Percentiles rank a stretch among this genome's conserved stretches.
These are phyloP conservation scores for Lactarius indigo DNA, from an alignment of 768 basidiomycete species.

Conservation along the genomic window DNA sequence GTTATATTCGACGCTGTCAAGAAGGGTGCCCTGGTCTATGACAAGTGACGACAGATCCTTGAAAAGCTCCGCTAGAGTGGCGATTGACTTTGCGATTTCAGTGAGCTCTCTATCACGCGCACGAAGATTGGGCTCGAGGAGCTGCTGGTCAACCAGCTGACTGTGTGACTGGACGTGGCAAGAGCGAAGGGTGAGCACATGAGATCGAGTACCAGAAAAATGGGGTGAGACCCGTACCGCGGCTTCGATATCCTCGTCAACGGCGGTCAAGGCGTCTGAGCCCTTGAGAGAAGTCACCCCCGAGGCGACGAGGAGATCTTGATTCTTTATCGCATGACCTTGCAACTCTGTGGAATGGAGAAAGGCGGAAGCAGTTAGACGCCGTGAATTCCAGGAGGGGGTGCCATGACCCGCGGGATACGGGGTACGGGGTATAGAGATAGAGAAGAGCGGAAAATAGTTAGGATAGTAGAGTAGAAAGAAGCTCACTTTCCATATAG, in stretches of 20 bases:
- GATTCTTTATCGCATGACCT: conserved; percentile 97
- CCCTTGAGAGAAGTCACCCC: conserved; percentile 81
- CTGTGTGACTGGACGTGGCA: conserved; percentile 36
- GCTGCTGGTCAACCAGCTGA: conserved; percentile 32
- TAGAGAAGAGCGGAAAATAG: conserved; percentile 11
- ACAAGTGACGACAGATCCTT: conserved; percentile 91
- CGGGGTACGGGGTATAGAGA: conserved; percentile 20
- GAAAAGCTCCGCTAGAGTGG: conserved; percentile 90
- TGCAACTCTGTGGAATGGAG: conserved; percentile 63
- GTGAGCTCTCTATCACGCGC: conserved; percentile 68
- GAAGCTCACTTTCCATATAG: conserved; percentile 91
- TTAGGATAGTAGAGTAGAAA: conserved; percentile 19
- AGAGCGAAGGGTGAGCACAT: conserved; percentile 6
- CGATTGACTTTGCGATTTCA: conserved; percentile 90
- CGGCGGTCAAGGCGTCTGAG: conserved; percentile 75
- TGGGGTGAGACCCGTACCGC: conserved; percentile 46
- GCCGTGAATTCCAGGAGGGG: neutral
- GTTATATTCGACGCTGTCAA: conserved; percentile 97
- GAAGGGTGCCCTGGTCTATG: conserved; percentile 95
- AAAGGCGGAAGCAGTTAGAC: conserved; percentile 1
- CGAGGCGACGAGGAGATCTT: conserved; percentile 88
- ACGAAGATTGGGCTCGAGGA: conserved; percentile 40
- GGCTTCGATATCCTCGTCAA: conserved; percentile 88
- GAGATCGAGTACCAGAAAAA: conserved; percentile 6
- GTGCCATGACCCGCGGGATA: conserved; percentile 17